These are phyloP conservation scores for Aspergillus spinulosporus DNA, from an alignment of 2,329 filamentous ascomycete genomes.

Conservation along the genomic window DNA sequence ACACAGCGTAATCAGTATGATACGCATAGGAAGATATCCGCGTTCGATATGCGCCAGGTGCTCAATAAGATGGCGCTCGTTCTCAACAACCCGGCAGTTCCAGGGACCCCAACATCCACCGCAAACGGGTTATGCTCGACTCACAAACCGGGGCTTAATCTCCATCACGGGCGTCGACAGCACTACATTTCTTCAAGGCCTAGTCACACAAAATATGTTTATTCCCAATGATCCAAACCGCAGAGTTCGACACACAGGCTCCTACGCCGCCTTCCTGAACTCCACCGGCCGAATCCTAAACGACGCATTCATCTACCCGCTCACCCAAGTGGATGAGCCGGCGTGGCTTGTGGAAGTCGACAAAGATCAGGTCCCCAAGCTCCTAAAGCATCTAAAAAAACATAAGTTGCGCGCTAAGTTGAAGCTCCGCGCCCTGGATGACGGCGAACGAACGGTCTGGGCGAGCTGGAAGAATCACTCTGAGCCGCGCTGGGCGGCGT, in stretches of 20 bases:
- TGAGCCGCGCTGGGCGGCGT: constrained; percentile 39
- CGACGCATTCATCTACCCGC: constrained; percentile 85
- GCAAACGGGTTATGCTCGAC: constrained; percentile 48
- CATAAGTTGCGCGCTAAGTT: constrained; percentile 87
- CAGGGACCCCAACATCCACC: constrained; percentile 37
- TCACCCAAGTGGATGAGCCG: constrained; percentile 41
- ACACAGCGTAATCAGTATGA: constrained; percentile 26
- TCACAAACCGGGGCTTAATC: constrained; percentile 77
- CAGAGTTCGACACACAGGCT: constrained; percentile 49
- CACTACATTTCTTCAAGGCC: constrained; percentile 81
- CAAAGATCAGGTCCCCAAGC: constrained; percentile 58
- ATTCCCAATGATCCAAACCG: constrained; percentile 44
- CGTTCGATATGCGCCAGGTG: constrained; percentile 34
- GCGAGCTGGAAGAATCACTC: constrained; percentile 66
- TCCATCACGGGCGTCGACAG: constrained; percentile 77
- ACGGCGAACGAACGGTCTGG: constrained; percentile 69
- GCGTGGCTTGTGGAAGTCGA: constrained; percentile 83
- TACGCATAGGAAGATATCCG: constrained; percentile 31
- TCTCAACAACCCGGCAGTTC: constrained; percentile 31
- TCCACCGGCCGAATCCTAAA: constrained; percentile 80
- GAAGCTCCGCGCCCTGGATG: constrained; percentile 63
- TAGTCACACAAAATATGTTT: constrained; percentile 73
- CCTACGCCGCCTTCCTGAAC: constrained; percentile 84
- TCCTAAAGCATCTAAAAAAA: constrained; percentile 74
- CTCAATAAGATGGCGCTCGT: constrained; percentile 27